Percentiles rank a stretch among this genome's conserved stretches.
These are phyloP conservation scores for Pleurotus platypus DNA, from an alignment of 768 basidiomycete genomes.

Conservation along the genomic window DNA sequence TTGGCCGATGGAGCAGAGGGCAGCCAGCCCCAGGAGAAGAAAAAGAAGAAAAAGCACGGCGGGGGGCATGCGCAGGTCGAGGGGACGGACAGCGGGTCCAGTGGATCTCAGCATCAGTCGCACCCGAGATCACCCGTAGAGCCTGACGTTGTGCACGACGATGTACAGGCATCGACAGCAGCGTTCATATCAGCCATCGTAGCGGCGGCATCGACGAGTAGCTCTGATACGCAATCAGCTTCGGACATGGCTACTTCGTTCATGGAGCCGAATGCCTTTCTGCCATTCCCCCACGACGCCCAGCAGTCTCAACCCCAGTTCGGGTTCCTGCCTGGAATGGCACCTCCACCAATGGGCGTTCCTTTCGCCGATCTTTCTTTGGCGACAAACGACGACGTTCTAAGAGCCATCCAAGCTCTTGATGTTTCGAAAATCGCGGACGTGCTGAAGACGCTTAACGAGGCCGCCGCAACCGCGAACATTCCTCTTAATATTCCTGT, in stretches of 20 bases:
- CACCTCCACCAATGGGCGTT: conserved; percentile 17
- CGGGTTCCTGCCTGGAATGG: conserved; percentile 4
- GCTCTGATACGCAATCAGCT: conserved; percentile 23
- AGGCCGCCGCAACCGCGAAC: conserved; percentile 46
- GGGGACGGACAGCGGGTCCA: background rate
- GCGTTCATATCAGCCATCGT: conserved; percentile 65
- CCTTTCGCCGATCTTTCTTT: conserved; percentile 36
- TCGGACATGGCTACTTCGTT: conserved; percentile 14
- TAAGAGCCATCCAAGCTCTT: conserved; percentile 69
- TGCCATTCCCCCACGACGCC: conserved; percentile 20
- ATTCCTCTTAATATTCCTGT: conserved; percentile 23
- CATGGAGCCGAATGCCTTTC: conserved; percentile 16
- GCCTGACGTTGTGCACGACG: conserved; percentile 23
- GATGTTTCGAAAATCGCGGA: conserved; percentile 69
- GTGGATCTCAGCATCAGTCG: no score
- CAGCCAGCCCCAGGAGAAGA: conserved; percentile 12
- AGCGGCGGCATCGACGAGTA: conserved; percentile 53
- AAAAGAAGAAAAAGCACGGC: conserved; percentile 32
- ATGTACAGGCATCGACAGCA: conserved; percentile 45
- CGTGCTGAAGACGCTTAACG: conserved; percentile 62
- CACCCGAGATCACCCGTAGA: no score
- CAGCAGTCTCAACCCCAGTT: conserved; percentile 11
- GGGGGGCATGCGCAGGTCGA: conserved; percentile 20
- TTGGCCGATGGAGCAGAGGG: conserved; percentile 11
- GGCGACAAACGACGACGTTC: conserved; percentile 67